A percentile compares a stretch with the other conserved stretches of the same genome.
phyloP scores from a whole-genome alignment of 169 alveolate species.

The Cryptosporidium muris region DNA sequence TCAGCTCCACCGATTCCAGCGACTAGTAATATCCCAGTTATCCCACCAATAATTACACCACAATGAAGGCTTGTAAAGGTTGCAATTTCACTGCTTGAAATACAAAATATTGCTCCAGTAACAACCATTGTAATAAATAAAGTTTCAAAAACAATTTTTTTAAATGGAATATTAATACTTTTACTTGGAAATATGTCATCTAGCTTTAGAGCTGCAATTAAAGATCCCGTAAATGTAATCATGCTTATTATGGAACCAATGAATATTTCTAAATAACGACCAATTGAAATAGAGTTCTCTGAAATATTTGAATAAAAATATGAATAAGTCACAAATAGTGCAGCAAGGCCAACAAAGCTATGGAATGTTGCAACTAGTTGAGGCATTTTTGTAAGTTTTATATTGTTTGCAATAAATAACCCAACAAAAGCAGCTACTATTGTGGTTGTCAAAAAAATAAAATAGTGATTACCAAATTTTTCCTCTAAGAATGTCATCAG shows the following conservation, averaged over 20 bases:
- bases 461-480: conserved; percentile 69
- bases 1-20: conserved; percentile 85
- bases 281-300: not conserved
- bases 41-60: conserved; percentile 73
- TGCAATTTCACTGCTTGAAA: conserved; percentile 14
- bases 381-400: conserved; percentile 50
- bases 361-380: conserved; percentile 57
- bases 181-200: conserved; percentile 66
- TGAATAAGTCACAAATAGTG: conserved; percentile 67
- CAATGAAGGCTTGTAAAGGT: conserved; percentile 45
- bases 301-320: conserved; percentile 17
- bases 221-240: conserved; percentile 68
- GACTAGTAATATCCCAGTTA: conserved; percentile 85
- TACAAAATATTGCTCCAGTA: conserved; percentile 41
- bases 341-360: conserved; percentile 53
- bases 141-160: conserved; percentile 3
- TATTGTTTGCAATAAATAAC: conserved; percentile 71
- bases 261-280: conserved; percentile 36
- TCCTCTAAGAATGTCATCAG: conserved; percentile 57
- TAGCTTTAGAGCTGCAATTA: conserved; percentile 70
- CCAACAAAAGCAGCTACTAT: conserved; percentile 75
- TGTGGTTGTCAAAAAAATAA: conserved; percentile 72
- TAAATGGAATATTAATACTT: conserved; percentile 28
- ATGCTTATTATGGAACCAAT: conserved; percentile 41
- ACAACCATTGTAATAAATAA: conserved; percentile 1